Evolutionary conservation across 352 stramenopile species (phyloP), one percentile per base, ranked within the genome.

Genomic region (Elongisporangium prolatum): DNA sequence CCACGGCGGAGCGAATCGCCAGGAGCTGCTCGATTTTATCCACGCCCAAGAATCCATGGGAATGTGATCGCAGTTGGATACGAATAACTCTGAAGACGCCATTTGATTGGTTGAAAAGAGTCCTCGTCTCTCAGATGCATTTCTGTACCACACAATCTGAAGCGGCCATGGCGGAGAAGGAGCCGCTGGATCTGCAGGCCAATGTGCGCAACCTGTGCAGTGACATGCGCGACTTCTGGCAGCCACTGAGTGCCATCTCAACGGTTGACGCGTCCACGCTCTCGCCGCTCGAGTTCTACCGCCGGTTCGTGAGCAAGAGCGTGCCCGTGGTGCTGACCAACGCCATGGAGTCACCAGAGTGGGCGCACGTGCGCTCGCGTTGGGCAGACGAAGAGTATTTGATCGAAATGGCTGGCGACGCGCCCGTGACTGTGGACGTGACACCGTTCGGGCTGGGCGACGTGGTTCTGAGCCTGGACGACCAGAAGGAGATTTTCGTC

Each of bases 371-470:
- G 37, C 67, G 74, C 21, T 28, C 52, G 18, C 62, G 68, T 47
- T 95, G 85, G 85, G 67, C 73, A 44, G 60, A 72, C 57, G 68
- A 87, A 57, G 69, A 69, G 52, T 83, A 92, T 57, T 56, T 95
- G 7, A 50, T 86, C 51, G 53, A 74, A 4, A 71, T 75, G 10
- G 74, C 68, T 0, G 77, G 78, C 7, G 58, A 81, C 22, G 58
- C 70, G 16, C 44, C 49, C 0, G 81, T 93, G 24, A 89, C 81
- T 0, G 85, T 95, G 25, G 77, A 93, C 54, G 67, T 93, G 50
- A 93, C 86, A n/a, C 84, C 84, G 0, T 91, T 88, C 47, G 84
- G 84, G 7, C 73, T 77, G 10, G 82, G 84, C 24, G 84, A 93
- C 57, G 81, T 82, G 0, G 78, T 92, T 16, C 64, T 92, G n/a